phyloP scores from a whole-genome alignment of 1,139 yeast species.

The Diutina pseudorugosa region DNA sequence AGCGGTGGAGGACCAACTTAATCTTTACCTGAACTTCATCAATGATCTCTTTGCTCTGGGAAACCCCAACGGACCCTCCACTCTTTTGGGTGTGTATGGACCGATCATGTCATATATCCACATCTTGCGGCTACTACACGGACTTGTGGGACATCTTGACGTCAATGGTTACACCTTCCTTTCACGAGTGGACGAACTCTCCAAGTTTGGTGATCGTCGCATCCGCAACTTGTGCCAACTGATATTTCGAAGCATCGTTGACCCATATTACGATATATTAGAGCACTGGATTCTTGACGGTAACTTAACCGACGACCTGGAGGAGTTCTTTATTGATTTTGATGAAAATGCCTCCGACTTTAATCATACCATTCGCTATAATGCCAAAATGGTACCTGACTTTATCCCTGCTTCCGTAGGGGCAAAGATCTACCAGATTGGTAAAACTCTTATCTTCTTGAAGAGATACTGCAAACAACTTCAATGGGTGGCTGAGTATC shows the following conservation, averaged over 20 bases:
- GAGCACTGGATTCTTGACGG: constrained; percentile 66
- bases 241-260: constrained; percentile 36
- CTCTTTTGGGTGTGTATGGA: constrained; percentile 30
- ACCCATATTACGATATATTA: constrained; percentile 53
- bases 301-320: constrained; percentile 35
- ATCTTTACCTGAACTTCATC: constrained; percentile 40
- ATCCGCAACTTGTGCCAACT: constrained; percentile 30
- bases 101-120: constrained; percentile 39
- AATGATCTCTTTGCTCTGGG: constrained; percentile 32
- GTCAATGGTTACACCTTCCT: constrained; percentile 45
- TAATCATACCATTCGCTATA: constrained; percentile 23
- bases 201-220: constrained; percentile 51
- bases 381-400: constrained; percentile 40
- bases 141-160: constrained; percentile 23
- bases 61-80: constrained; percentile 9
- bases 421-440: constrained; percentile 55
- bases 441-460: constrained; percentile 64
- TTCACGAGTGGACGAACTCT: constrained; percentile 36
- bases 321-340: constrained; percentile 59
- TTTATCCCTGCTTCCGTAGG: constrained; percentile 36
- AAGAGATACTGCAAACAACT: constrained; percentile 49
- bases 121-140: constrained; percentile 44
- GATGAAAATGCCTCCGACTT: constrained; percentile 19
- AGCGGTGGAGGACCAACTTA: constrained; percentile 40
- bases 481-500: constrained; percentile 40